These are phyloP conservation scores for Silene vulgaris DNA, from an alignment of 179 eudicot genomes.

Conservation along the genomic window DNA sequence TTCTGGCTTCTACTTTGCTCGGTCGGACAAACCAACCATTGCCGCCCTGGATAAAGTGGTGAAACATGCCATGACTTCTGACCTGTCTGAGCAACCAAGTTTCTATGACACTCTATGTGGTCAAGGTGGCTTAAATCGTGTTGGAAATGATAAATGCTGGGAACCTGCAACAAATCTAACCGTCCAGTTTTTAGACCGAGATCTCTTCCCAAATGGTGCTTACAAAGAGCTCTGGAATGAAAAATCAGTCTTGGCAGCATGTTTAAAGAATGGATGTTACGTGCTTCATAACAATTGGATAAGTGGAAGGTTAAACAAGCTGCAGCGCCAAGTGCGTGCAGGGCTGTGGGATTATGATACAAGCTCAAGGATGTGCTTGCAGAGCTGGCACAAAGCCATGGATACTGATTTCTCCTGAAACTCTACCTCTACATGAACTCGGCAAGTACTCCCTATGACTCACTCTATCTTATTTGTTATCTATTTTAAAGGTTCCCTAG, in stretches of 20 bases:
- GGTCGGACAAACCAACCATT: constrained; percentile 63
- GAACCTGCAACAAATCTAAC: constrained; percentile 74
- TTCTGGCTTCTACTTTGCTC: constrained; percentile 93
- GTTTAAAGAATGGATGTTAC: constrained; percentile 57
- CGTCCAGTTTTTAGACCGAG: constrained; percentile 66
- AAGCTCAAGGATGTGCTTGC: constrained; percentile 74
- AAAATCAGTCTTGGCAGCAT: constrained; percentile 44
- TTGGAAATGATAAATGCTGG: constrained; percentile 57
- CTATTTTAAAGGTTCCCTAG: neutral
- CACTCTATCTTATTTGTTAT: neutral
- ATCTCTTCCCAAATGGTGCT: constrained; percentile 90
- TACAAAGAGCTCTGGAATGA: constrained; percentile 64
- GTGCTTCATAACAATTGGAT: constrained; percentile 93
- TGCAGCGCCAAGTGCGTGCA: constrained; percentile 67
- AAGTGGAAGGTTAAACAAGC: constrained; percentile 66
- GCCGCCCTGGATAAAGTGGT: constrained; percentile 79
- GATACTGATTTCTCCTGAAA: constrained; percentile 21
- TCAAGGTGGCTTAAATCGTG: constrained; percentile 61
- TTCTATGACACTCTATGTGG: constrained; percentile 89
- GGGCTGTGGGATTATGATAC: constrained; percentile 80
- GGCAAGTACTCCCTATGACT: neutral
- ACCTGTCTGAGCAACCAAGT: constrained; percentile 90
- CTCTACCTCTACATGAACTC: neutral
- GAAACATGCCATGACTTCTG: constrained; percentile 68
- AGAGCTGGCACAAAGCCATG: constrained; percentile 47